phyloP scores from a whole-genome alignment of 176 grass and related monocot genomes.

The Eragrostis nindensis region DNA sequence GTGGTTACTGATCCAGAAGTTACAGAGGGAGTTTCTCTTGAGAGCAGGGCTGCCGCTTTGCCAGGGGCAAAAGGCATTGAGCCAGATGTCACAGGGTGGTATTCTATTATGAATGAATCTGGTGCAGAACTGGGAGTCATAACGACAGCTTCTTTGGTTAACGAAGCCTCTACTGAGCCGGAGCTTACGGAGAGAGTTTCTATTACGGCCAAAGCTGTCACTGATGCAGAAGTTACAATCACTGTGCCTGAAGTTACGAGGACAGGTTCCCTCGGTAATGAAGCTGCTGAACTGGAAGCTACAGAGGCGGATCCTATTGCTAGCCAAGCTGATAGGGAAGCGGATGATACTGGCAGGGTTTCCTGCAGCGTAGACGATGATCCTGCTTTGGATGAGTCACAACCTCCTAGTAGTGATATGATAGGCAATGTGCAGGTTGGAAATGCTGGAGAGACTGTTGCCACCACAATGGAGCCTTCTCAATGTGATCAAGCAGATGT shows the following conservation, averaged over 20 bases:
- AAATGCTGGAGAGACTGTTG: slow-evolving; percentile 33
- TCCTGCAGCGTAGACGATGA: slow-evolving; percentile 17
- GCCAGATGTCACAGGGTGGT: not conserved
- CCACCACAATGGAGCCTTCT: not conserved
- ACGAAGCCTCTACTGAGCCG: slow-evolving; percentile 1
- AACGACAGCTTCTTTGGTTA: slow-evolving; percentile 18
- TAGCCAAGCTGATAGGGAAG: slow-evolving; percentile 9
- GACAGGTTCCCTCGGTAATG: slow-evolving; percentile 10
- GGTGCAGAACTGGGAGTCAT: not conserved
- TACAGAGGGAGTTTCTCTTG: not conserved
- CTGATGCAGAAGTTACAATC: slow-evolving; percentile 1
- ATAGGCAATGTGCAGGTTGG: slow-evolving; percentile 1
- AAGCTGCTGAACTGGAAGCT: slow-evolving; percentile 27
- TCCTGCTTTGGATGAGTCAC: slow-evolving; percentile 34
- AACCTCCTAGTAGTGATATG: slow-evolving; percentile 5
- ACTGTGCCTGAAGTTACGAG: not conserved
- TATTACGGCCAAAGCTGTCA: slow-evolving; percentile 1
- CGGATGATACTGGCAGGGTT: not conserved
- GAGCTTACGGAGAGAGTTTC: not conserved
- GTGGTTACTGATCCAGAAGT: not conserved
- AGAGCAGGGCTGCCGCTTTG: not conserved
- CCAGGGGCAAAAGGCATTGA: slow-evolving; percentile 2
- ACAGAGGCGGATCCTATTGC: slow-evolving; percentile 10
- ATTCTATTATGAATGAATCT: not conserved
- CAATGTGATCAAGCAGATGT: slow-evolving; percentile 2